phyloP scores from a whole-genome alignment of 768 basidiomycete genomes.

The Xerocomellus amylosporus region DNA sequence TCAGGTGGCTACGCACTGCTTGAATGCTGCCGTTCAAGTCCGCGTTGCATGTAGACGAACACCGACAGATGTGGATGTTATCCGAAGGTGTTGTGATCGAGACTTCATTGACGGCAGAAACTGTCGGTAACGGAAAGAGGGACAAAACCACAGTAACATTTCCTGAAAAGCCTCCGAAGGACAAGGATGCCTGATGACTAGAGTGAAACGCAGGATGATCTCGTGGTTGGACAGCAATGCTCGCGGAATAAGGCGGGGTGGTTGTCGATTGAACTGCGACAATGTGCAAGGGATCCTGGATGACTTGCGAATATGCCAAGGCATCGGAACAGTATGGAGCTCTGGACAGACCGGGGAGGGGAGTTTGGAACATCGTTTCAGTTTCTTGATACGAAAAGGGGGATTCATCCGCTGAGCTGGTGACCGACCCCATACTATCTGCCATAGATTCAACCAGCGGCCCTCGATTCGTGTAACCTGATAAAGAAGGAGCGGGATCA shows the following conservation, averaged over 20 bases:
- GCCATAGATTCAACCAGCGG: not conserved
- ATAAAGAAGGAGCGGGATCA: not conserved
- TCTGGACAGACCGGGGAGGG: not conserved
- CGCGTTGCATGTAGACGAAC: not conserved
- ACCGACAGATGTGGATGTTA: not conserved
- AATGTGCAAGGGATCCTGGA: not conserved
- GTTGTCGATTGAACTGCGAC: not conserved
- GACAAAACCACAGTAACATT: not conserved
- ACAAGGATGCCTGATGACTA: not conserved
- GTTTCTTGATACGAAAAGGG: not conserved
- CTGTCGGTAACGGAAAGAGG: not conserved
- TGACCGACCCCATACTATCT: not conserved
- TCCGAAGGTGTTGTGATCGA: not conserved
- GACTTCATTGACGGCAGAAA: not conserved
- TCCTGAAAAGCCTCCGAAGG: not conserved
- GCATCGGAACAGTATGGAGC: not conserved
- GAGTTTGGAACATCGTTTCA: no score
- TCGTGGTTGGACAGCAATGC: not conserved
- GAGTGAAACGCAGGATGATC: not conserved
- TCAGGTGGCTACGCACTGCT: not conserved
- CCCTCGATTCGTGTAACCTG: not conserved
- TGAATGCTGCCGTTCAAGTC: not conserved
- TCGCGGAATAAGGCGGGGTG: not conserved
- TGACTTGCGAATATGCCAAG: not conserved
- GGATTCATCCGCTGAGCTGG: not conserved